These are phyloP conservation scores for Saccharomycopsis hybrid DNA, from an alignment of 1,139 yeast genomes.

Conservation along the genomic window DNA sequence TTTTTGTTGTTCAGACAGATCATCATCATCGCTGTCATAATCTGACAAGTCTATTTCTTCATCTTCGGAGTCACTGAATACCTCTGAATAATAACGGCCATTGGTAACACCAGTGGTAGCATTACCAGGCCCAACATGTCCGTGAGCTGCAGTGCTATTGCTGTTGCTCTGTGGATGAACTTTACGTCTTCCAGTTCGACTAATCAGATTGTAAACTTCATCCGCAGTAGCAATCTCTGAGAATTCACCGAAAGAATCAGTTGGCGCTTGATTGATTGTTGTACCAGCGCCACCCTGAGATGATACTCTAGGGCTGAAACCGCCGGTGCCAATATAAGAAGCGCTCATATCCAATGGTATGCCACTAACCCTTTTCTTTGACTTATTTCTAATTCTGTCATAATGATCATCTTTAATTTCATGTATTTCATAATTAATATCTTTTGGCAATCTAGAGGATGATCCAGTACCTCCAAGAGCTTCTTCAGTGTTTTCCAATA, in stretches of 20 bases:
- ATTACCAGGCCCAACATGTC: too few relatives aligned
- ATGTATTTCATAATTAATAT: slow-evolving; percentile 1
- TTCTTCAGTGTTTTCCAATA: slow-evolving; percentile 76
- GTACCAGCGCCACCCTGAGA: too few relatives aligned
- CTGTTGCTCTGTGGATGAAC: not conserved
- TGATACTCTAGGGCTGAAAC: too few relatives aligned
- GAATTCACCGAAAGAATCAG: too few relatives aligned
- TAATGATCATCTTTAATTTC: slow-evolving; percentile 7
- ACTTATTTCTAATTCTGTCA: slow-evolving; percentile 11
- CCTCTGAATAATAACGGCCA: slow-evolving; percentile 17
- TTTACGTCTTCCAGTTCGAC: not conserved
- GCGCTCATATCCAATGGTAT: too few relatives aligned
- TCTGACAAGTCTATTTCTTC: too few relatives aligned
- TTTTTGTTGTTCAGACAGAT: slow-evolving; percentile 34
- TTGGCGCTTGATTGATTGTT: too few relatives aligned
- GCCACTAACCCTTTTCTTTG: slow-evolving; percentile 12
- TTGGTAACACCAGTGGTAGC: too few relatives aligned
- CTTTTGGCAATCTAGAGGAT: slow-evolving; percentile 32
- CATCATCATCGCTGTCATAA: not conserved
- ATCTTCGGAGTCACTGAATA: slow-evolving; percentile 21
- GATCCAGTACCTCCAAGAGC: slow-evolving; percentile 65
- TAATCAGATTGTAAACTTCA: not conserved
- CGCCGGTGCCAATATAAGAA: too few relatives aligned
- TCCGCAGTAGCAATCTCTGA: not conserved
- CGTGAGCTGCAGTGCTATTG: slow-evolving; percentile 1